phyloP scores from a whole-genome alignment of 2,329 filamentous ascomycete genomes.

The Chrysosporium keratinophilum region DNA sequence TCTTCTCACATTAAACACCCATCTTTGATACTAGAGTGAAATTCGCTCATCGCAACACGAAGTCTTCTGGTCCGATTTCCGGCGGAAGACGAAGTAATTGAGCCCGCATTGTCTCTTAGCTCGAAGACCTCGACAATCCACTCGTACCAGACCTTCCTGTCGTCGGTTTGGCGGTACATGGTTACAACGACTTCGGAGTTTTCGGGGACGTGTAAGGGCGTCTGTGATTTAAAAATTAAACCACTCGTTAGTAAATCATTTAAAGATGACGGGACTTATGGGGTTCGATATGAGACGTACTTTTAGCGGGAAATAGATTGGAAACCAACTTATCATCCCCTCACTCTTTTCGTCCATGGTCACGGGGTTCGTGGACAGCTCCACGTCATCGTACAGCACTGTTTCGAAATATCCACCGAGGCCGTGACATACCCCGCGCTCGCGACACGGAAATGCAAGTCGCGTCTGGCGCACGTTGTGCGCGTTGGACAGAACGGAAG shows the following conservation, averaged over 20 bases:
- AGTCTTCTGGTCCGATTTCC: slow-evolving; percentile 5
- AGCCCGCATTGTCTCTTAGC: not conserved
- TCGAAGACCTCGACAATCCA: slow-evolving; percentile 84
- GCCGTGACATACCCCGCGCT: slow-evolving; percentile 78
- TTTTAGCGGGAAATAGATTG: slow-evolving; percentile 94
- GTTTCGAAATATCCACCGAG: slow-evolving; percentile 93
- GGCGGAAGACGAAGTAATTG: not conserved
- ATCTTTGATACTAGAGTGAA: slow-evolving; percentile 42
- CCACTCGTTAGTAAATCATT: not conserved
- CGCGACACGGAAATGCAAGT: slow-evolving; percentile 64
- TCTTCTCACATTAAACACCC: slow-evolving; percentile 38
- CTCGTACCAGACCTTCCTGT: slow-evolving; percentile 96
- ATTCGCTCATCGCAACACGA: slow-evolving; percentile 36
- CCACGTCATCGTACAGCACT: slow-evolving; percentile 74
- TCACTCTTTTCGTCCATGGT: slow-evolving; percentile 86
- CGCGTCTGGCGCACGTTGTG: slow-evolving; percentile 79
- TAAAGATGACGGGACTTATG: not conserved
- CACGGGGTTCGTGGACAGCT: slow-evolving; percentile 85
- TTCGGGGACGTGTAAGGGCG: slow-evolving; percentile 74
- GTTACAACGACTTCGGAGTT: slow-evolving; percentile 76
- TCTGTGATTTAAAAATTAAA: slow-evolving; percentile 41
- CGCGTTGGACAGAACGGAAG: slow-evolving; percentile 60
- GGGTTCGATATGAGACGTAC: slow-evolving; percentile 40
- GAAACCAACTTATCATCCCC: slow-evolving; percentile 99
- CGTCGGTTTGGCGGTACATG: slow-evolving; percentile 94